Evolutionary conservation across 2,329 filamentous ascomycete species (phyloP).

Genomic region (Talaromyces sp.): DNA sequence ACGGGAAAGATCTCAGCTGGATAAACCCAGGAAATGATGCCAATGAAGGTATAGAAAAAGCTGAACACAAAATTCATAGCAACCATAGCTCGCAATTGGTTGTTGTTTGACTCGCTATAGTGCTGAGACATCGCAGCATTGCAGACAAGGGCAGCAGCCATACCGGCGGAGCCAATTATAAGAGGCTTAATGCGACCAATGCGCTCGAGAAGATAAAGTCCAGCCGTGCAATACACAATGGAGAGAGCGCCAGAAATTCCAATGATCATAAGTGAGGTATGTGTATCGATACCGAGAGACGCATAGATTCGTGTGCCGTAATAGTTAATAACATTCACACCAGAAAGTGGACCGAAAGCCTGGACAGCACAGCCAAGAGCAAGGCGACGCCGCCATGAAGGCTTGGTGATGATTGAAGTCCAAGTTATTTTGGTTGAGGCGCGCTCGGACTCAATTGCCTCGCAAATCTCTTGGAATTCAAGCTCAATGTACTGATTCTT

Average conservation of each 20-base stretch:
- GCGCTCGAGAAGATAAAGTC: conserved; percentile 48
- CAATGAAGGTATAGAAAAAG: conserved; percentile 47
- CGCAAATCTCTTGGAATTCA: conserved; percentile 45
- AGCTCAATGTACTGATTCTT: conserved; percentile 34
- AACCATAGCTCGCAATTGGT: conserved; percentile 47
- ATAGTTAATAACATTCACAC: conserved; percentile 52
- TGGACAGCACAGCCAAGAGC: conserved; percentile 51
- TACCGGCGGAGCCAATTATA: conserved; percentile 45
- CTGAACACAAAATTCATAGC: conserved; percentile 51
- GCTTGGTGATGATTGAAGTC: conserved; percentile 44
- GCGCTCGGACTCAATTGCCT: conserved; percentile 41
- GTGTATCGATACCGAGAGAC: conserved; percentile 47
- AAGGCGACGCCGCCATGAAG: conserved; percentile 50
- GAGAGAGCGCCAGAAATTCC: conserved; percentile 54
- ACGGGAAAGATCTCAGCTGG: conserved; percentile 29
- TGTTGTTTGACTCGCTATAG: conserved; percentile 36
- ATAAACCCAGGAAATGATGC: conserved; percentile 47
- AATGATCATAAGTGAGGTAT: conserved; percentile 53
- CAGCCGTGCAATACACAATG: conserved; percentile 50
- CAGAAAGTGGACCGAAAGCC: conserved; percentile 51
- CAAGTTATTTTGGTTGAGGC: conserved; percentile 39
- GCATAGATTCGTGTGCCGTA: conserved; percentile 49
- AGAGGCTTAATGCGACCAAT: conserved; percentile 53
- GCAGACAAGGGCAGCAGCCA: conserved; percentile 39
- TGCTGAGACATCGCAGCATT: conserved; percentile 44